Conservation (phyloP, 1,284 basidiomycete species). For the Trichosporon faecale region DNA sequence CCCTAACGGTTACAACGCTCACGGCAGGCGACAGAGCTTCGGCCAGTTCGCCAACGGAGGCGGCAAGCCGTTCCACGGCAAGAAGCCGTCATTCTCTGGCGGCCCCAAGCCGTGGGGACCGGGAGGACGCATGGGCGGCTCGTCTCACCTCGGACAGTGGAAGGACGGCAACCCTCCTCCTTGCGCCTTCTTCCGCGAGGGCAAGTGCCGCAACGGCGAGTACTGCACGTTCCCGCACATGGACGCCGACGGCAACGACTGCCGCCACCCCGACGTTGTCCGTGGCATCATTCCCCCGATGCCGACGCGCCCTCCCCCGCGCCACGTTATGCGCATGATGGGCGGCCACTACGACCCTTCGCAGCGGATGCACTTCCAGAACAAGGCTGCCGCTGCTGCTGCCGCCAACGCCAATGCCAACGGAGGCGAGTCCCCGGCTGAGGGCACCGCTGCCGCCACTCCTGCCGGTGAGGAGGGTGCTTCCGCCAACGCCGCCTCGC, state of each 20-base stretch:
- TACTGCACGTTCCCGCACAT: constrained; percentile 53
- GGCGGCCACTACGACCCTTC: constrained; percentile 29
- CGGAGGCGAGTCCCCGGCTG: constrained; percentile 15
- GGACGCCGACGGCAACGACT: constrained; percentile 48
- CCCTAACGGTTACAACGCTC: constrained; percentile 27
- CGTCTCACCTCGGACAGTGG: constrained; percentile 43
- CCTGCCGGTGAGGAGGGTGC: constrained; percentile 14
- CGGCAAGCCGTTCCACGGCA: constrained; percentile 38
- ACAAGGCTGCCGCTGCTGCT: constrained; percentile 20
- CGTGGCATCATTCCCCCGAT: constrained; percentile 44
- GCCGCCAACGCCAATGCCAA: constrained; percentile 14
- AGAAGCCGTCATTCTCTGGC: constrained; percentile 50
- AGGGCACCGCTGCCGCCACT: constrained; percentile 10
- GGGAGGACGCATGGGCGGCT: constrained; percentile 23
- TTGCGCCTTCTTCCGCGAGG: constrained; percentile 50
- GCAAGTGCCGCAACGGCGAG: constrained; percentile 51
- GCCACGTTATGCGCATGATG: constrained; percentile 34
- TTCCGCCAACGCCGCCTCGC: constrained; percentile 11
- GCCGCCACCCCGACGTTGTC: constrained; percentile 50
- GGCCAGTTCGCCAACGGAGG: constrained; percentile 24
- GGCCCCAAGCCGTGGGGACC: constrained; percentile 38
- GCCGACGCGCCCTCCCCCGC: constrained; percentile 32
- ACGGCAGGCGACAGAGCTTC: constrained; percentile 24
- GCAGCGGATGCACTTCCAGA: constrained; percentile 34
- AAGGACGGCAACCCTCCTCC: constrained; percentile 52